Conservation (phyloP, 306 rosid genomes). For the Cicer cuneatum region DNA sequence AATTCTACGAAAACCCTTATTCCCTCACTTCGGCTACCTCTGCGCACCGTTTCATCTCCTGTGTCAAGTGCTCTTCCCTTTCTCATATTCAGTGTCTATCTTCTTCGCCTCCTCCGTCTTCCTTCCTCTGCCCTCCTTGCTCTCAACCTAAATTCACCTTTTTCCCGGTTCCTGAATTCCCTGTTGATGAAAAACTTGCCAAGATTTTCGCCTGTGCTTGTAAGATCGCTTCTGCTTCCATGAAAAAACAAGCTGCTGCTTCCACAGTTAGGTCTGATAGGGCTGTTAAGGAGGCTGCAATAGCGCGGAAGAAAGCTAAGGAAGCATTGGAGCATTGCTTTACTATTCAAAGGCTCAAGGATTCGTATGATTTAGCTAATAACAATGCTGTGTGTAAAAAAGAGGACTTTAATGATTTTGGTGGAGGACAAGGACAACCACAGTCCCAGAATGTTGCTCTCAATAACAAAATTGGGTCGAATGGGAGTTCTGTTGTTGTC, state of each 20-base stretch:
- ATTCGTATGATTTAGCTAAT: constrained; percentile 18
- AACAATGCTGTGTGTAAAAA: not conserved
- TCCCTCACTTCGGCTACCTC: constrained; percentile 47
- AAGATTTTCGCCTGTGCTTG: constrained; percentile 69
- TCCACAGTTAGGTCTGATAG: constrained; percentile 61
- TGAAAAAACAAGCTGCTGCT: constrained; percentile 44
- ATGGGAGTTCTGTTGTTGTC: constrained; percentile 13
- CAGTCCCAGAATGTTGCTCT: not conserved
- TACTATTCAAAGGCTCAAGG: constrained; percentile 41
- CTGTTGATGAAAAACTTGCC: constrained; percentile 52
- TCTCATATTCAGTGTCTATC: constrained; percentile 73
- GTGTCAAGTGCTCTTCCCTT: constrained; percentile 75
- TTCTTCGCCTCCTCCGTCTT: constrained; percentile 41
- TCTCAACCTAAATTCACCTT: constrained; percentile 60
- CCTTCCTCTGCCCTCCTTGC: constrained; percentile 71
- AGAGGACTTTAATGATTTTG: constrained; percentile 19
- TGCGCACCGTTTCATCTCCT: constrained; percentile 54
- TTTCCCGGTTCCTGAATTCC: constrained; percentile 52
- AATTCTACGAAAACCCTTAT: constrained; percentile 55
- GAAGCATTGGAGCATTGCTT: constrained; percentile 60
- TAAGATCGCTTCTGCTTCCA: constrained; percentile 55
- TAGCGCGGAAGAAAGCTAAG: constrained; percentile 65
- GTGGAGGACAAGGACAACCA: not conserved
- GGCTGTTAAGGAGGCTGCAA: constrained; percentile 57
- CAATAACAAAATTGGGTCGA: not conserved